phyloP scores from a whole-genome alignment of 192 early-diverging fungal species.

The Glomus cerebriforme region DNA sequence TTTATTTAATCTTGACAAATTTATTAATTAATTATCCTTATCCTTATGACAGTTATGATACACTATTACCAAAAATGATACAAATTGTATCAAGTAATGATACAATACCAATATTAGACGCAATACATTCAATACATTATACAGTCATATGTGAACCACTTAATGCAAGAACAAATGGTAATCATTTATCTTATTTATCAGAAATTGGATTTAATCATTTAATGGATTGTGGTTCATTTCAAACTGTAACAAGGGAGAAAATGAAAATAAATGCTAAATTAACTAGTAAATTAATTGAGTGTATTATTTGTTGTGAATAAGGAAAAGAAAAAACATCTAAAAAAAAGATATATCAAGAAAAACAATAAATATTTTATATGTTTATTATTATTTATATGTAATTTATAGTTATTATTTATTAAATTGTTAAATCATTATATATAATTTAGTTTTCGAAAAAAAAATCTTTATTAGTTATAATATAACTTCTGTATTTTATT shows the following conservation, averaged over 20 bases:
- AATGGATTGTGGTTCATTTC: conserved; percentile 48
- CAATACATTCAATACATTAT: conserved; percentile 69
- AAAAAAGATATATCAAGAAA: too few species aligned
- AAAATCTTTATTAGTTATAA: too few species aligned
- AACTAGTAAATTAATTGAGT: conserved; percentile 54
- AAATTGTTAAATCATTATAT: too few species aligned
- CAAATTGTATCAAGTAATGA: conserved; percentile 66
- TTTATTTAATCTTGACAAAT: neutral
- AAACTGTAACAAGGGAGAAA: conserved; percentile 44
- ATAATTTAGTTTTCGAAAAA: too few species aligned
- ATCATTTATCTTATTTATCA: conserved; percentile 50
- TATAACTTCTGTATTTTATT: too few species aligned
- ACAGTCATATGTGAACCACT: conserved; percentile 51
- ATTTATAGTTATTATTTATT: too few species aligned
- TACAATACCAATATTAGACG: conserved; percentile 62
- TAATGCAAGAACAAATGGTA: neutral
- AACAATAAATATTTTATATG: too few species aligned
- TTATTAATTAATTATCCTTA: neutral
- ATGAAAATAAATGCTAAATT: conserved; percentile 42
- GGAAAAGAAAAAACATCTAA: too few species aligned
- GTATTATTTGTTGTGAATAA: conserved; percentile 38
- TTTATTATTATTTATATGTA: too few species aligned
- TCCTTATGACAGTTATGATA: conserved; percentile 47
- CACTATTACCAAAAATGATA: conserved; percentile 70
- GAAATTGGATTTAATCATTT: conserved; percentile 54